Conservation (phyloP, 306 rosid species). For the Malus sieversii region DNA sequence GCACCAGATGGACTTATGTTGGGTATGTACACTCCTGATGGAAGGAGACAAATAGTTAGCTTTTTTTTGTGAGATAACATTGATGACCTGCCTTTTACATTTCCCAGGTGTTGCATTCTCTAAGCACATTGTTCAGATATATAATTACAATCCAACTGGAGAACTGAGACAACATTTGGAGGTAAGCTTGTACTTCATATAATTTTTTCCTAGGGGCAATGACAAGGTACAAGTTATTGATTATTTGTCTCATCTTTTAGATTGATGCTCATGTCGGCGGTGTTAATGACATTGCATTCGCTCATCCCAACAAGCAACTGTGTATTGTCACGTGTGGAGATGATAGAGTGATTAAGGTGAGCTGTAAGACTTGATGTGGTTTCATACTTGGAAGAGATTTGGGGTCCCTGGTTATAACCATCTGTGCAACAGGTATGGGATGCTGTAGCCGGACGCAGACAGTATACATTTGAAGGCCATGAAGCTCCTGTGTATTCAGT, state of each 20-base stretch:
- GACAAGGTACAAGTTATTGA: constrained; percentile 1
- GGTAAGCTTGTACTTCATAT: constrained; percentile 12
- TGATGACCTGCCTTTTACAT: not conserved
- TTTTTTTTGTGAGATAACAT: not conserved
- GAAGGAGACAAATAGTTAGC: not conserved
- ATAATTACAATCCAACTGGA: constrained; percentile 33
- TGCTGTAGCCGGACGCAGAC: constrained; percentile 28
- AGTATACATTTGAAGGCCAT: constrained; percentile 36
- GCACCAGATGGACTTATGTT: constrained; percentile 38
- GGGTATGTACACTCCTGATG: constrained; percentile 18
- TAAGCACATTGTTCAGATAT: constrained; percentile 34
- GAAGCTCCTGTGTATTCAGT: constrained; percentile 45
- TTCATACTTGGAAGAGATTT: not conserved
- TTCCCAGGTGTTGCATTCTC: constrained; percentile 37
- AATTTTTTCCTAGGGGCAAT: not conserved
- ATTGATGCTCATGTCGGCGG: constrained; percentile 44
- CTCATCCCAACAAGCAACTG: constrained; percentile 37
- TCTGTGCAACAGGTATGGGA: constrained; percentile 32
- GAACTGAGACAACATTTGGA: constrained; percentile 36
- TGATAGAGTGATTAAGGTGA: constrained; percentile 39
- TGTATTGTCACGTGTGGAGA: constrained; percentile 41
- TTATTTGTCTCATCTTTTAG: constrained; percentile 14
- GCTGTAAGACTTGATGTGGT: not conserved
- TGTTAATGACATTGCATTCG: constrained; percentile 42
- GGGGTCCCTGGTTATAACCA: not conserved